Evolutionary conservation across 2,329 filamentous ascomycete genomes (phyloP), one percentile per base, ranked within the genome.

Genomic region (Diplodia intermedia): DNA sequence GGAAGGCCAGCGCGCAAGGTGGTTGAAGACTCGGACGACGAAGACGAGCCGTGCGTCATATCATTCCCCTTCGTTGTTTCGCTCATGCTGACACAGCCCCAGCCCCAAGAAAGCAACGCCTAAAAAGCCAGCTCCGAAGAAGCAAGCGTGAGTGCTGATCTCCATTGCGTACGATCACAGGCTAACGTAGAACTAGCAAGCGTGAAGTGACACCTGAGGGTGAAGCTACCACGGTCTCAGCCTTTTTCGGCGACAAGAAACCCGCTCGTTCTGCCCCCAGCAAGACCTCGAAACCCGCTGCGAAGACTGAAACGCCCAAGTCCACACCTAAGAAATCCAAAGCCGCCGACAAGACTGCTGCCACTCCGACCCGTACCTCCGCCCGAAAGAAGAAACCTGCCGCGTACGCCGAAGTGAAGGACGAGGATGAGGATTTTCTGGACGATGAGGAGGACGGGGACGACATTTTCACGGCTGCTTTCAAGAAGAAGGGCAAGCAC

Each of bases 401-500:
- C 68, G 81, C 79, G 72, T 77, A 75, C 76, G 78, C 69, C 68
- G 70, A 74, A 71, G 71, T 90, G 71, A 87, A 92, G 23, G 90
- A 91, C 65, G 89, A 89, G 40, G 84, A 86, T 7, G 88, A 92
- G 20, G 75, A 78, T 31, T 79, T 78, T 70, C 73, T 76, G 5
- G 77, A 82, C 53, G 75, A 81, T 61, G 80, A 82, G 57, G 89
- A 87, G 54, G 85, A 80, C 3, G 90, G 87, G n/a, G 91, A 93
- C 71, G 94, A 97, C 73, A 93, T 97, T 23, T 94, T 94, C 78
- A 91, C 90, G 15, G 89, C 90, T 4, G 89, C 92, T 71, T 86
- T 85, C 40, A 90, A 89, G 75, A 86, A 86, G 57, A 82, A 86
- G 54, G 88, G 65, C n/a, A 66, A 86, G 68, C 92, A 87, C 69